A percentile compares a stretch with the other conserved stretches of the same genome.
Conservation (phyloP, 2,329 filamentous ascomycete species). For the Cryphonectria radicalis region DNA sequence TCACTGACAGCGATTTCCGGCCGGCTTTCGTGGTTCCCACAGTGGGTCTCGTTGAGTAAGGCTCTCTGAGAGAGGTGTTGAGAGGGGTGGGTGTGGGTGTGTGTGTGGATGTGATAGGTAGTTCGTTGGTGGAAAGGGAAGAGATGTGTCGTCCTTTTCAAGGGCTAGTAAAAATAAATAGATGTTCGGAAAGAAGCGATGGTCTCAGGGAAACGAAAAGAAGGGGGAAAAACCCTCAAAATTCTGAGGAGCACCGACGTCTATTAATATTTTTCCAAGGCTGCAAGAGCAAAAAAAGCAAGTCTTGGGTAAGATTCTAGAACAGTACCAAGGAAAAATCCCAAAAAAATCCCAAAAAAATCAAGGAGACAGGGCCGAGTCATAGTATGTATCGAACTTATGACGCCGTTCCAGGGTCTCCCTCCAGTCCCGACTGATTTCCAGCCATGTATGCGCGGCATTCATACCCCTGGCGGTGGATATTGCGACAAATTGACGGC, state of each 20-base stretch:
- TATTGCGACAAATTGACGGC: background rate
- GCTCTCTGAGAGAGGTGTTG: background rate
- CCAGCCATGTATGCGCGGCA: conserved; percentile 1
- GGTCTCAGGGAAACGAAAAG: background rate
- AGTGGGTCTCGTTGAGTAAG: conserved; percentile 1
- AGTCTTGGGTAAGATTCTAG: background rate
- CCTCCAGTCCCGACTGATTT: background rate
- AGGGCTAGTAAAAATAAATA: background rate
- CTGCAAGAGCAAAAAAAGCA: background rate
- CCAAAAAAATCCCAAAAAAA: background rate
- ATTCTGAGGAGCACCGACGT: background rate
- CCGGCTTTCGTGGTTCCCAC: background rate
- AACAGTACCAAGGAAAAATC: no score
- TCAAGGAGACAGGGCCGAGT: background rate
- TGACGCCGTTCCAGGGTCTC: background rate
- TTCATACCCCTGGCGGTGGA: background rate
- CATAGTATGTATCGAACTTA: background rate
- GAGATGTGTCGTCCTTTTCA: background rate
- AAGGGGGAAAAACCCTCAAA: background rate
- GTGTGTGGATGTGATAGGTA: background rate
- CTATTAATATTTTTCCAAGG: conserved; percentile 1
- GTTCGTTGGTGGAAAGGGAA: background rate
- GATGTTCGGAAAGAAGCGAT: background rate
- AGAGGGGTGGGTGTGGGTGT: background rate
- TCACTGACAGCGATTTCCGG: background rate